phyloP scores from a whole-genome alignment of 805 yeast genomes.

The Peterozyma xylosa region DNA sequence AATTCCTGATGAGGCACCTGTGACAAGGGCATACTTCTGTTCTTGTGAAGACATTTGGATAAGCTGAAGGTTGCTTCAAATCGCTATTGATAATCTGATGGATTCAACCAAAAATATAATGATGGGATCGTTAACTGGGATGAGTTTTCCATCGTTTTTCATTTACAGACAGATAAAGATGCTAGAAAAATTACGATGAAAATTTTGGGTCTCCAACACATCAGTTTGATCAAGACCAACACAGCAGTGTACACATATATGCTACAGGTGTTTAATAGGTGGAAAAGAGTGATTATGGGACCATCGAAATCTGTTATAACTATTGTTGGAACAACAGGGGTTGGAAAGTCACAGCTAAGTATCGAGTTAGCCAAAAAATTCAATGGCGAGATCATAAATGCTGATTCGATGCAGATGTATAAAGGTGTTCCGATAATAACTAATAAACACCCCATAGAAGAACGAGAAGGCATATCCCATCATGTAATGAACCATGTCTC shows the following conservation, averaged over 20 bases:
- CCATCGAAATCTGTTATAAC: conserved; percentile 15
- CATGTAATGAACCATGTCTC: conserved; percentile 80
- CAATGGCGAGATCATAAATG: conserved; percentile 87
- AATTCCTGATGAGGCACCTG: conserved; percentile 54
- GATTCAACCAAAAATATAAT: no score
- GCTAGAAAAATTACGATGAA: background rate
- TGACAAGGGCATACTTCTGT: conserved; percentile 28
- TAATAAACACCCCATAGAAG: conserved; percentile 82
- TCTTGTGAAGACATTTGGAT: conserved; percentile 14
- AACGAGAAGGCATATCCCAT: conserved; percentile 69
- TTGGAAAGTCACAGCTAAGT: conserved; percentile 85
- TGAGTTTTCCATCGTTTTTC: no score
- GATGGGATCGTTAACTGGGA: no score
- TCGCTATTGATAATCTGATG: no score
- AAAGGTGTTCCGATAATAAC: conserved; percentile 66
- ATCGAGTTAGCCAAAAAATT: conserved; percentile 70
- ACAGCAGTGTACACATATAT: no score
- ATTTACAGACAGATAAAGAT: background rate
- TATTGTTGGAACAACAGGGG: conserved; percentile 83
- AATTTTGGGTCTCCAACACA: no score
- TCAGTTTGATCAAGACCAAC: no score
- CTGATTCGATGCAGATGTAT: conserved; percentile 97
- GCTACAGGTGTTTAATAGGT: no score
- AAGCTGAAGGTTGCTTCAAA: no score
- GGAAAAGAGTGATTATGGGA: background rate